Conservation (phyloP, 2,329 filamentous ascomycete species). For the Colletotrichum tanaceti region DNA sequence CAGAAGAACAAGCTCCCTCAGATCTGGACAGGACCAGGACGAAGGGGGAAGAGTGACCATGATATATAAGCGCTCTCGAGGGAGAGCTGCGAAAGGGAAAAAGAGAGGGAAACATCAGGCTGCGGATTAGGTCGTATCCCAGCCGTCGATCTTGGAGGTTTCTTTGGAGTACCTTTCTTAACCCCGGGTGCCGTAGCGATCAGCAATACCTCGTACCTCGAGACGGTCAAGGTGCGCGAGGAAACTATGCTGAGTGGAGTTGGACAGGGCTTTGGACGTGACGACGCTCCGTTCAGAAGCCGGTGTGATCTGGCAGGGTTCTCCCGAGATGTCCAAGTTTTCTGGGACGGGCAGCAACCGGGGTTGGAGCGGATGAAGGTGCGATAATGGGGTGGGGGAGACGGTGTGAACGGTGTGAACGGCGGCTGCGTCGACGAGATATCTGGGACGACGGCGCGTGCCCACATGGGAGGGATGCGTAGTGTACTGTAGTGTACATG, state of each 20-base stretch:
- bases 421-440: not conserved
- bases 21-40: conserved; percentile 19
- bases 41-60: conserved; percentile 35
- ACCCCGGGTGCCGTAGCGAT: conserved; percentile 35
- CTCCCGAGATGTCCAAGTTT: conserved; percentile 27
- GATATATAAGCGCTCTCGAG: conserved; percentile 27
- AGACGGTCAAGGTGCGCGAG: conserved; percentile 17
- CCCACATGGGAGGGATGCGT: conserved; percentile 31
- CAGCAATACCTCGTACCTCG: conserved; percentile 12
- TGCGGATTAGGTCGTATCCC: conserved; percentile 10
- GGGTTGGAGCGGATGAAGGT: conserved; percentile 23
- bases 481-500: conserved; percentile 24
- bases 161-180: conserved; percentile 1
- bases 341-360: conserved; percentile 1
- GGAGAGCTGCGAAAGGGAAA: conserved; percentile 12
- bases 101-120: conserved; percentile 26
- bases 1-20: conserved; percentile 15
- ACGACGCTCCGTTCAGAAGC: conserved; percentile 31
- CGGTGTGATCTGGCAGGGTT: conserved; percentile 20
- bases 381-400: not conserved
- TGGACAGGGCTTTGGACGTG: not conserved
- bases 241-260: conserved; percentile 1
- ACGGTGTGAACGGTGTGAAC: conserved; percentile 11
- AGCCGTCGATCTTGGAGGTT: conserved; percentile 20
- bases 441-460: conserved; percentile 30